These are phyloP conservation scores for Chrysopogon serrulatus DNA, from an alignment of 176 grass and related monocot genomes.

Conservation along the genomic window DNA sequence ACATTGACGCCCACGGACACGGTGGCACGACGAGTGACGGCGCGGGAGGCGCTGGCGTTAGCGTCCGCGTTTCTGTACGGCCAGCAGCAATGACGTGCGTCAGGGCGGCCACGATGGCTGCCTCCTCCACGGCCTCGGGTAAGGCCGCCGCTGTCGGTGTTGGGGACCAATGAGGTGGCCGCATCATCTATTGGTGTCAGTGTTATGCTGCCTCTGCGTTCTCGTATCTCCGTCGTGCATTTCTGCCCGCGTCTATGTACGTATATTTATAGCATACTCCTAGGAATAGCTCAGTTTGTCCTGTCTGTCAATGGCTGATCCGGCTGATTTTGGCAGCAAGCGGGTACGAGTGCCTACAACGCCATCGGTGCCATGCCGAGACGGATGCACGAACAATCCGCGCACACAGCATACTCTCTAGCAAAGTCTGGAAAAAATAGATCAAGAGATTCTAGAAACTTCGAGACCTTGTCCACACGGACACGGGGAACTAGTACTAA, in stretches of 20 bases:
- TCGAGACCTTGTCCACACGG: too few relatives aligned
- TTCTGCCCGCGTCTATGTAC: too few relatives aligned
- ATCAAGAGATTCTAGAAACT: too few relatives aligned
- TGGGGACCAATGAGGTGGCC: neutral
- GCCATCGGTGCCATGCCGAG: neutral
- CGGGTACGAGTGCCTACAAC: too few relatives aligned
- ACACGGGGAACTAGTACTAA: neutral
- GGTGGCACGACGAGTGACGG: neutral
- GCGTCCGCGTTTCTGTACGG: neutral
- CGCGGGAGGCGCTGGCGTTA: neutral
- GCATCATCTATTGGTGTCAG: neutral
- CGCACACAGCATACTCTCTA: neutral
- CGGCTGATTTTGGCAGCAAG: neutral
- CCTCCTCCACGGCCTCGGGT: neutral
- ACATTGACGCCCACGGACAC: neutral
- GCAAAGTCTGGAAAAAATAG: too few relatives aligned
- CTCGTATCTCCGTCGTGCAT: neutral
- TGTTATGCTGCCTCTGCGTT: neutral
- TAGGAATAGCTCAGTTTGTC: neutral
- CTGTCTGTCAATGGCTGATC: neutral
- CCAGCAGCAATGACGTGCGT: neutral
- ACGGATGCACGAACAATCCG: neutral
- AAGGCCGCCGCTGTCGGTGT: neutral
- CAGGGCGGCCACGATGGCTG: neutral
- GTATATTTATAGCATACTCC: conserved; percentile 6